Evolutionary conservation across 495 filamentous ascomycete genomes (phyloP).

Genomic region (Lasiosphaeria miniovina): DNA sequence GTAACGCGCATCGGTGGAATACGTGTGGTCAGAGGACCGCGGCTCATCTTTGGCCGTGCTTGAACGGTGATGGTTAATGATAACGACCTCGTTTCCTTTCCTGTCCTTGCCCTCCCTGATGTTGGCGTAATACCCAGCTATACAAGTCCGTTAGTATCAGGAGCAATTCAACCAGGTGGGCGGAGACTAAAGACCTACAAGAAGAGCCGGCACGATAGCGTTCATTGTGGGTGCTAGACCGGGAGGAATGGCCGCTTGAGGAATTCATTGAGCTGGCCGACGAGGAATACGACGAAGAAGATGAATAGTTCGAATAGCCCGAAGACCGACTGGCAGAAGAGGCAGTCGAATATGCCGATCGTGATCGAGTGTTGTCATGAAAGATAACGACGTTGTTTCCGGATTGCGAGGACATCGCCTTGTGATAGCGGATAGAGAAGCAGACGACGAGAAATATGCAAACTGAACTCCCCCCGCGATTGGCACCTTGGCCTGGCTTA

Average conservation of each 20-base stretch:
- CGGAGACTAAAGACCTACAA: slow-evolving; percentile 8
- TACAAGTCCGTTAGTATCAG: not conserved
- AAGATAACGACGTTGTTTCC: slow-evolving; percentile 10
- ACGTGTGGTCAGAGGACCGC: slow-evolving; percentile 14
- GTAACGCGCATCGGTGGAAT: not conserved
- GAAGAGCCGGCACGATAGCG: slow-evolving; percentile 15
- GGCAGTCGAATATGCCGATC: slow-evolving; percentile 5
- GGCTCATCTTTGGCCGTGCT: slow-evolving; percentile 20
- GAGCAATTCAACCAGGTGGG: not conserved
- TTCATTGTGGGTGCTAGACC: not conserved
- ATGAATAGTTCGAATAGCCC: slow-evolving; percentile 10
- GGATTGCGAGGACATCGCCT: slow-evolving; percentile 17
- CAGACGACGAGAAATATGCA: not conserved
- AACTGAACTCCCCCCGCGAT: not conserved
- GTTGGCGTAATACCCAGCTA: slow-evolving; percentile 5
- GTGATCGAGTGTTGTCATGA: slow-evolving; percentile 9
- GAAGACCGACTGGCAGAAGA: slow-evolving; percentile 12
- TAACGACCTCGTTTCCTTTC: slow-evolving; percentile 3
- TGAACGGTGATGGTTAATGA: slow-evolving; percentile 20
- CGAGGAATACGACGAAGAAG: slow-evolving; percentile 11
- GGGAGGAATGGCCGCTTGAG: slow-evolving; percentile 9
- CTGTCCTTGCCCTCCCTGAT: slow-evolving; percentile 2
- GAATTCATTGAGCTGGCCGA: slow-evolving; percentile 12
- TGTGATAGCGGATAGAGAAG: not conserved
- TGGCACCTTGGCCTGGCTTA: not conserved